These are phyloP conservation scores for Magnolia officinalis DNA, from an alignment of 164 flowering plant genomes.

Conservation along the genomic window DNA sequence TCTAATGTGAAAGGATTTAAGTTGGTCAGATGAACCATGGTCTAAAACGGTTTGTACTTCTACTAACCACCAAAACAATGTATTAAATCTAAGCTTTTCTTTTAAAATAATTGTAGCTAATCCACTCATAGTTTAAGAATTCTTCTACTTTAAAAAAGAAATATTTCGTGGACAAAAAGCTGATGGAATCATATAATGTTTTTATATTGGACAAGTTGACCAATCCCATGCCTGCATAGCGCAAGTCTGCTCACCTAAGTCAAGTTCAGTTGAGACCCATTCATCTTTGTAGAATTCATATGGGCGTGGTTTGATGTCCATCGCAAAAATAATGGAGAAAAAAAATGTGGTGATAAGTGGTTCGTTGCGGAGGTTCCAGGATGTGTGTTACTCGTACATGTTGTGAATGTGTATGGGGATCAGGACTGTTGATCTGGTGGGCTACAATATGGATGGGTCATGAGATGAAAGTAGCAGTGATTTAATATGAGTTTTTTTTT, in stretches of 20 bases:
- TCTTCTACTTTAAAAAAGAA: background rate
- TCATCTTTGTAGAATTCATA: background rate
- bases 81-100: background rate
- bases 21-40: background rate
- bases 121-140: background rate
- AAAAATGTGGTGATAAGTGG: background rate
- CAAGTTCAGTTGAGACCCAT: constrained; percentile 11
- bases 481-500: too few relatives aligned
- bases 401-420: too few relatives aligned
- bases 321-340: background rate
- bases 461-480: too few relatives aligned
- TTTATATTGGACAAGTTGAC: constrained; percentile 4
- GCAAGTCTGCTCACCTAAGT: constrained; percentile 1
- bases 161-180: background rate
- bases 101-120: background rate
- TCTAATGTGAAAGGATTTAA: background rate
- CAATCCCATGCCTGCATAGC: background rate
- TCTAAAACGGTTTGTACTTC: background rate
- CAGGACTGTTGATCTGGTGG: too few relatives aligned
- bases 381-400: too few relatives aligned
- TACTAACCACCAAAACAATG: background rate
- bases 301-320: constrained; percentile 2
- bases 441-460: too few relatives aligned
- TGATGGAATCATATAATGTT: constrained; percentile 4
- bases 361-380: background rate